phyloP scores from a whole-genome alignment of 257 asterid species.

The Nicotiana attenuata region DNA sequence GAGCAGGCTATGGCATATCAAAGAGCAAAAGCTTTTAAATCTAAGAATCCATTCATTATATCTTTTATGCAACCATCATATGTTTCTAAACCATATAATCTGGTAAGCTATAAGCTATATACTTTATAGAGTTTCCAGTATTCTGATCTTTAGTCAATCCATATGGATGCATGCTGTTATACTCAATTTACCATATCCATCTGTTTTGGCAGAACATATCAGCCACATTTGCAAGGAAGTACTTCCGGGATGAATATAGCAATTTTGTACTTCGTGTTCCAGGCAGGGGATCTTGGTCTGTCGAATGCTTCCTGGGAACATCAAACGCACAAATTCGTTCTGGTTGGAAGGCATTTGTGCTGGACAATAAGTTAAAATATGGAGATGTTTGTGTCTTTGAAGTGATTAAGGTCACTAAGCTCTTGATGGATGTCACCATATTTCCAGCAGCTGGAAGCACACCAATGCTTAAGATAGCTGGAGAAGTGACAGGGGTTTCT shows the following conservation, averaged over 20 bases:
- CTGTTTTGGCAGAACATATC: background rate
- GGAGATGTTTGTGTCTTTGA: background rate
- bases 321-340: background rate
- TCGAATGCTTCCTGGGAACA: background rate
- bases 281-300: background rate
- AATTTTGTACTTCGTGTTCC: background rate
- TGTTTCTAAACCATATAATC: background rate
- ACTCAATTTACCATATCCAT: background rate
- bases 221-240: too few relatives aligned
- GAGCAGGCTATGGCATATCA: background rate
- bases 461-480: background rate
- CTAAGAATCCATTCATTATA: conserved; percentile 8
- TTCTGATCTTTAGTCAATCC: background rate
- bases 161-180: background rate
- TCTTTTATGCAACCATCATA: background rate
- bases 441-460: background rate
- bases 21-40: conserved; percentile 13
- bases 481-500: background rate
- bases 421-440: background rate
- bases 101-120: background rate
- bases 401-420: background rate
- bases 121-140: background rate
- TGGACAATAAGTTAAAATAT: background rate
- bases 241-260: background rate
- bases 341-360: background rate